Evolutionary conservation across 1,284 basidiomycete genomes (phyloP).

Genomic region (Puccinia horiana): DNA sequence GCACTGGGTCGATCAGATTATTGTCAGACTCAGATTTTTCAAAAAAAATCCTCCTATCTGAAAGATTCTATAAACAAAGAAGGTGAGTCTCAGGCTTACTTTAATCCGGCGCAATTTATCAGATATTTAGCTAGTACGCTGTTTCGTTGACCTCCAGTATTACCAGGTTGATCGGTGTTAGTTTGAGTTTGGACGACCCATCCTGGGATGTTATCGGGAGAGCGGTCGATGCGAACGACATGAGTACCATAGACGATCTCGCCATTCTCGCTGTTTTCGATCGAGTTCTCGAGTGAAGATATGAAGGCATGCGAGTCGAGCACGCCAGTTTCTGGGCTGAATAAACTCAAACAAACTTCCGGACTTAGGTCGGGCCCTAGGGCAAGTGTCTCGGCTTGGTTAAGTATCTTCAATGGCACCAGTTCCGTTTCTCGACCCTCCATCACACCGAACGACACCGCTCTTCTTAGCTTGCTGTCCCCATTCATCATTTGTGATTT

Average conservation of each 20-base stretch:
- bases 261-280: conserved; percentile 67
- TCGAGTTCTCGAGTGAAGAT: conserved; percentile 51
- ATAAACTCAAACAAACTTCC: conserved; percentile 72
- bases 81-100: no score
- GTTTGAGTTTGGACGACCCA: conserved; percentile 65
- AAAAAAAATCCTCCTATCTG: not conserved
- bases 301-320: conserved; percentile 74
- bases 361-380: conserved; percentile 79
- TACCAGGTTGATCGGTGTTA: conserved; percentile 50
- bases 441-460: not conserved
- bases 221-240: conserved; percentile 82
- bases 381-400: conserved; percentile 65
- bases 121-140: conserved; percentile 79
- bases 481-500: conserved; percentile 22
- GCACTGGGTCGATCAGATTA: conserved; percentile 1
- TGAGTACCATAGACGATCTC: conserved; percentile 78
- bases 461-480: not conserved
- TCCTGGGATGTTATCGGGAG: conserved; percentile 57
- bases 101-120: conserved; percentile 85
- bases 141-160: conserved; percentile 59
- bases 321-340: conserved; percentile 86
- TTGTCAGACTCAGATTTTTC: no score
- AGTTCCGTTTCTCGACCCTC: conserved; percentile 59
- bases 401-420: conserved; percentile 66
- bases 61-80: conserved; percentile 51